Base-by-base conservation (phyloP, 441 rosid species). In the Brassica balearica region DNA sequence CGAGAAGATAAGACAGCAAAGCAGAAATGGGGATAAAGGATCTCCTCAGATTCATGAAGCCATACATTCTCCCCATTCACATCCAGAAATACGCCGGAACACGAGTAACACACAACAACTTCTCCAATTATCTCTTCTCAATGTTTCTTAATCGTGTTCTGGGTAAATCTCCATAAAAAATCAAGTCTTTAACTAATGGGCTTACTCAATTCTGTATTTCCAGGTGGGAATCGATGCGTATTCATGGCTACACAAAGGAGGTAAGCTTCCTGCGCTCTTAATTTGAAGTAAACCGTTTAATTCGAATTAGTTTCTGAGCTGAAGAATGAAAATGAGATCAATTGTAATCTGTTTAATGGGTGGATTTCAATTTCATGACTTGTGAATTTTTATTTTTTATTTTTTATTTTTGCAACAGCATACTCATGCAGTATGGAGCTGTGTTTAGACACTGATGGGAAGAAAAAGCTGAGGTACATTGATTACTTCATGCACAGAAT, bases 171-270 rank as follows among this genome's bases (percentile, higher is more conserved):
- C n/a, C 71, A 27, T 8, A 43, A 43, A 1, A 51, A 43, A 15
- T 8, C 14, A 20, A 53, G 7, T 27, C 38, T 80, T 80, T 80
- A 70, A 11, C 1, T 65, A 6, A 32, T 20, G 73, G 27, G 69
- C 5, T 65, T 58, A 46, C 76, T 15, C 22, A 69, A 17, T 68
- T 68, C 8, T 55, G 65, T 55, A 20, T 69, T 79, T 69, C 6
- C 89, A 94, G 97, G 96, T 94, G 78, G 98, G 98, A 41, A 89
- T 94, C 74, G 98, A 92, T 89, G 98, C 96, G 5, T 94, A 91
- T 87, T 91, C 91, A 75, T 94, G 97, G 96, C 86, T 91, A 62
- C 96, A 92, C 82, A 94, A 92, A 88, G 98, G 98, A 92, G 98
- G 97, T 91, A 25, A 17, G 19, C 19, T 17, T 17, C 1, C 19